Evolutionary conservation across 495 filamentous ascomycete species (phyloP).

Genomic region (Sordaria brevicollis): DNA sequence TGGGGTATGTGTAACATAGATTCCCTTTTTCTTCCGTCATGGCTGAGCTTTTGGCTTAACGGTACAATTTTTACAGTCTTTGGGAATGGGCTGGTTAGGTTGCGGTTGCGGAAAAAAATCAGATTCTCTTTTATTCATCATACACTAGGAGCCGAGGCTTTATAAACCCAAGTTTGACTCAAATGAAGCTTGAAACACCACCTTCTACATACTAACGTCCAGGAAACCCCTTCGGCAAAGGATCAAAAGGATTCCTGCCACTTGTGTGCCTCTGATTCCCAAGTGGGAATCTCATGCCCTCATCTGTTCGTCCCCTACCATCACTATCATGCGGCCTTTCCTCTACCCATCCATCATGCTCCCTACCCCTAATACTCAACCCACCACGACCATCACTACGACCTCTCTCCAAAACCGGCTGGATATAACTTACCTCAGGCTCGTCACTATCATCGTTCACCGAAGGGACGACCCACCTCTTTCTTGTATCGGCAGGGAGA

Average conservation of each 20-base stretch:
- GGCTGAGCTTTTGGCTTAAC: not conserved
- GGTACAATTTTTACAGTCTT: not conserved
- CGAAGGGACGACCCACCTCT: not conserved
- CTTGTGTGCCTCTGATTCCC: not conserved
- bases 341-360: not conserved
- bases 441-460: not conserved
- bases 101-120: not conserved
- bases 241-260: not conserved
- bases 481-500: not conserved
- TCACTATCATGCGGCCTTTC: not conserved
- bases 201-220: not conserved
- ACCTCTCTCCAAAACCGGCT: not conserved
- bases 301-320: not conserved
- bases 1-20: not conserved
- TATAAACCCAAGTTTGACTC: not conserved
- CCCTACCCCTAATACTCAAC: not conserved
- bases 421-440: not conserved
- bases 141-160: too few species aligned
- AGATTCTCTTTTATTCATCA: not conserved
- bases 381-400: not conserved
- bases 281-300: not conserved
- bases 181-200: not conserved
- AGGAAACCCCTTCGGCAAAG: not conserved
- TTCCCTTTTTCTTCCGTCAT: not conserved
- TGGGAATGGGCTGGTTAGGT: not conserved